These are phyloP conservation scores for Aspergillus quadrilineatus DNA, from an alignment of 2,329 filamentous ascomycete species.

Conservation along the genomic window DNA sequence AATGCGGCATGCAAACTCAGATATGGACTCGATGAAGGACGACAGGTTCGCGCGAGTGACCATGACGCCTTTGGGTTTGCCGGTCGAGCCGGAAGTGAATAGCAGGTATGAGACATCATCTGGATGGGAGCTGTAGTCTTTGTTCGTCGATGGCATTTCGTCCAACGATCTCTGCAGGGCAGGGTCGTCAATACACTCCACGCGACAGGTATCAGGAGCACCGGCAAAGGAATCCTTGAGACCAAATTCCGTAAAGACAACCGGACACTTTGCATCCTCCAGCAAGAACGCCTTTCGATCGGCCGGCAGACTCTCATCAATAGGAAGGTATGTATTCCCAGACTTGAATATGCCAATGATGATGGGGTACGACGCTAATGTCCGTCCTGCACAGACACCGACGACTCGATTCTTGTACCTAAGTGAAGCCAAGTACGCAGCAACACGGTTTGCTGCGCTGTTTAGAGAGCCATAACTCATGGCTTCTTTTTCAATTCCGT, in stretches of 20 bases:
- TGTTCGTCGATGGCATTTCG: slow-evolving; percentile 19
- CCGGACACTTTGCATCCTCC: slow-evolving; percentile 28
- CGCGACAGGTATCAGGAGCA: slow-evolving; percentile 21
- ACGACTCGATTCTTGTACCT: slow-evolving; percentile 28
- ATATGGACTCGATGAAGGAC: slow-evolving; percentile 32
- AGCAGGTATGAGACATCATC: slow-evolving; percentile 55
- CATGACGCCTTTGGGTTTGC: slow-evolving; percentile 95
- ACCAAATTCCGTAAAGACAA: slow-evolving; percentile 29
- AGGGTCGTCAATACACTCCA: slow-evolving; percentile 25
- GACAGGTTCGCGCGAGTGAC: slow-evolving; percentile 63
- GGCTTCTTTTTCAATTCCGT: slow-evolving; percentile 22
- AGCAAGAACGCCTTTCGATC: slow-evolving; percentile 32
- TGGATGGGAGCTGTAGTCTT: slow-evolving; percentile 16
- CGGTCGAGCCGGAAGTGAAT: slow-evolving; percentile 92
- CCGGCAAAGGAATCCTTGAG: slow-evolving; percentile 20
- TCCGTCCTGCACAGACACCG: slow-evolving; percentile 30
- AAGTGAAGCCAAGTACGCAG: slow-evolving; percentile 23
- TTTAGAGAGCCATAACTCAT: slow-evolving; percentile 30
- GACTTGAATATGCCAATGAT: slow-evolving; percentile 35
- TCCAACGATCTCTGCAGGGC: slow-evolving; percentile 17
- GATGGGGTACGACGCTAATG: slow-evolving; percentile 28
- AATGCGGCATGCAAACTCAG: slow-evolving; percentile 26
- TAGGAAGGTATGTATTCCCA: slow-evolving; percentile 37
- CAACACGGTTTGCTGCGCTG: slow-evolving; percentile 25
- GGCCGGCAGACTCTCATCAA: slow-evolving; percentile 32